These are phyloP conservation scores for Ceratocystis cubensis DNA, from an alignment of 2,329 filamentous ascomycete species.

Conservation along the genomic window DNA sequence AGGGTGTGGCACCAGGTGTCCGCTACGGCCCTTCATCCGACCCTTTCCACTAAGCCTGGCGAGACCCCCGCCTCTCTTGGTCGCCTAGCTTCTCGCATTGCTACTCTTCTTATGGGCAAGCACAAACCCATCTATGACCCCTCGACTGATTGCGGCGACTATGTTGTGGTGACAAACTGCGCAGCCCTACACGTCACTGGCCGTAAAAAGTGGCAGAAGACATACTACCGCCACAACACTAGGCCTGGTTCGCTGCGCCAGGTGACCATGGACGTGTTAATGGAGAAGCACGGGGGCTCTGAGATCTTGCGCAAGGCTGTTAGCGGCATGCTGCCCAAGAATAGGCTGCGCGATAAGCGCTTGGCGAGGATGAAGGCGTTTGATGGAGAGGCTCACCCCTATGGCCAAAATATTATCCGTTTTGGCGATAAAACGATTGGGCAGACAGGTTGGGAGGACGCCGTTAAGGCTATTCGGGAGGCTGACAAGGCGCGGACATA, in stretches of 20 bases:
- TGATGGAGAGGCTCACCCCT: conserved; percentile 84
- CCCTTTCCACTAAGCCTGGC: conserved; percentile 44
- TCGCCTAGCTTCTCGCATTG: conserved; percentile 77
- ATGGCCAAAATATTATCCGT: conserved; percentile 72
- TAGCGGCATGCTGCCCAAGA: conserved; percentile 96
- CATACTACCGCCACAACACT: conserved; percentile 90
- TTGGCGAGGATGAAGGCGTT: conserved; percentile 87
- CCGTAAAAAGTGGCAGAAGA: conserved; percentile 85
- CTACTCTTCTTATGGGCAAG: conserved; percentile 87
- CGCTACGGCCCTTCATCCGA: conserved; percentile 53
- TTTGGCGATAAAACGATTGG: conserved; percentile 51
- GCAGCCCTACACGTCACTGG: conserved; percentile 77
- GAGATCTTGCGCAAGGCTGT: conserved; percentile 89
- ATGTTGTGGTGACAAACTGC: conserved; percentile 89
- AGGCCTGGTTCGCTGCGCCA: conserved; percentile 73
- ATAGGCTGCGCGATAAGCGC: conserved; percentile 75
- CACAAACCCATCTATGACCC: conserved; percentile 97
- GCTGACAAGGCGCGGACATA: conserved; percentile 41
- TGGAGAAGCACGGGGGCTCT: conserved; percentile 83
- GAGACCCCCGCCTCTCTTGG: conserved; percentile 68
- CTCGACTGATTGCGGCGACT: conserved; percentile 96
- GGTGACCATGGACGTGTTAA: conserved; percentile 90
- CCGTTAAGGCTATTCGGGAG: conserved; percentile 38
- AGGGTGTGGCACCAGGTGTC: conserved; percentile 84
- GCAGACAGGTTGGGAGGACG: conserved; percentile 40